Conservation (phyloP, 352 stramenopile species). For the Phytopythium oedochilum region DNA sequence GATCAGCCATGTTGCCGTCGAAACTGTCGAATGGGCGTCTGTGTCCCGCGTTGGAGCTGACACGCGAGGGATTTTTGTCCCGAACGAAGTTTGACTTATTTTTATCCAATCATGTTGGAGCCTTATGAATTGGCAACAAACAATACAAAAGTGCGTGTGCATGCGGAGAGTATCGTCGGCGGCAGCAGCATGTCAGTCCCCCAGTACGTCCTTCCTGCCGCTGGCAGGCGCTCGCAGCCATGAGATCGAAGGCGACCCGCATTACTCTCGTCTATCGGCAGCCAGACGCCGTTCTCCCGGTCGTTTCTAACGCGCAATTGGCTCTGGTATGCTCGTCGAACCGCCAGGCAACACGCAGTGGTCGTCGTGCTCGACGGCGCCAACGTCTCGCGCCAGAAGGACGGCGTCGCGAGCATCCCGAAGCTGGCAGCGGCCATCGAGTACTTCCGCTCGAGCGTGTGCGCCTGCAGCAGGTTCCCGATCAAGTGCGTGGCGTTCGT, state of each 20-base stretch:
- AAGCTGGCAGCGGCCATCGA: constrained; percentile 62
- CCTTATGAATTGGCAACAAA: too few relatives aligned
- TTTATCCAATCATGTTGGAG: constrained; percentile 7
- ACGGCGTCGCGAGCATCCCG: constrained; percentile 38
- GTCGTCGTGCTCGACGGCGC: constrained; percentile 71
- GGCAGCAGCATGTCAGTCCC: constrained; percentile 9
- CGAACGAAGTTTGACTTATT: not conserved
- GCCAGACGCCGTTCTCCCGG: not conserved
- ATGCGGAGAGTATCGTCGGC: too few relatives aligned
- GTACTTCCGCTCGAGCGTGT: constrained; percentile 46
- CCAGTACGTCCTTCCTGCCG: constrained; percentile 12
- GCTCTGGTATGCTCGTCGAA: not conserved
- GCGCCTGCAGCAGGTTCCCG: constrained; percentile 13
- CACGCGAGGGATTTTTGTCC: not conserved
- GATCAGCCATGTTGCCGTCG: not conserved
- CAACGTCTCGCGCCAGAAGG: constrained; percentile 70
- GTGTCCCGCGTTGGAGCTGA: too few relatives aligned
- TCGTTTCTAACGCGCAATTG: not conserved
- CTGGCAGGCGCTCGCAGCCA: not conserved
- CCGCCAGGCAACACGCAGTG: constrained; percentile 17
- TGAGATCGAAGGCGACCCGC: not conserved
- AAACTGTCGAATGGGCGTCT: too few relatives aligned
- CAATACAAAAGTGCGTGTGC: not conserved
- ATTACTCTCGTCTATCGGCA: not conserved
- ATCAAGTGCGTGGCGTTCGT: constrained; percentile 75